Conservation (phyloP, 768 basidiomycete species). For the Kwoniella europaea region DNA sequence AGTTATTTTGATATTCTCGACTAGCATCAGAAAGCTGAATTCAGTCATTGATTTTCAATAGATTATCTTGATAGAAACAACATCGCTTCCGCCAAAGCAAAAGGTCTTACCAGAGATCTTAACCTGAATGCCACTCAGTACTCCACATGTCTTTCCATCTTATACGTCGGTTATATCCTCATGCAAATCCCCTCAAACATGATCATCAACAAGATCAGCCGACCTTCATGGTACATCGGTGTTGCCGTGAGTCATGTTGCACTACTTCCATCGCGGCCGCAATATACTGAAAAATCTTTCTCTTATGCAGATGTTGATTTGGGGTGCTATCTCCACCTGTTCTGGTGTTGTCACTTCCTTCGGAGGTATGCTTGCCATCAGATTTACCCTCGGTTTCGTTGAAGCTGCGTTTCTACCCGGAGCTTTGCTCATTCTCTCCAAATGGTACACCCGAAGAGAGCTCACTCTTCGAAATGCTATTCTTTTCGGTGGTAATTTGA, state of each 20-base stretch:
- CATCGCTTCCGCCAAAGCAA: slow-evolving; percentile 48
- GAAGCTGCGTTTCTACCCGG: slow-evolving; percentile 58
- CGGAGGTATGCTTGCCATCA: slow-evolving; percentile 60
- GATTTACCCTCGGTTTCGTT: slow-evolving; percentile 76
- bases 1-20: slow-evolving; percentile 14
- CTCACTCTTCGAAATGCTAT: slow-evolving; percentile 49
- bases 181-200: slow-evolving; percentile 54
- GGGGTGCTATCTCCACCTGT: slow-evolving; percentile 52
- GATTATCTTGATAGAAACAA: slow-evolving; percentile 56
- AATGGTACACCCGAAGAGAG: slow-evolving; percentile 53
- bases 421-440: slow-evolving; percentile 50
- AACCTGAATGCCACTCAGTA: slow-evolving; percentile 50
- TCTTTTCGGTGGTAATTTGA: slow-evolving; percentile 62
- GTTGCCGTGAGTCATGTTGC: slow-evolving; percentile 36
- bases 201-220: slow-evolving; percentile 51
- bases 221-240: slow-evolving; percentile 57
- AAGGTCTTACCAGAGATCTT: slow-evolving; percentile 51
- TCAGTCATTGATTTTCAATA: slow-evolving; percentile 1
- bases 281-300: background rate
- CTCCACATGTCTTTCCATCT: slow-evolving; percentile 51
- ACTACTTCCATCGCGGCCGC: too few relatives aligned
- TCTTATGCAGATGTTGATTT: slow-evolving; percentile 38
- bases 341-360: slow-evolving; percentile 65
- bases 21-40: background rate
- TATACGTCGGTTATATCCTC: slow-evolving; percentile 47